Base-by-base conservation (phyloP, 2,329 filamentous ascomycete species). In the Penicillium italicum region DNA sequence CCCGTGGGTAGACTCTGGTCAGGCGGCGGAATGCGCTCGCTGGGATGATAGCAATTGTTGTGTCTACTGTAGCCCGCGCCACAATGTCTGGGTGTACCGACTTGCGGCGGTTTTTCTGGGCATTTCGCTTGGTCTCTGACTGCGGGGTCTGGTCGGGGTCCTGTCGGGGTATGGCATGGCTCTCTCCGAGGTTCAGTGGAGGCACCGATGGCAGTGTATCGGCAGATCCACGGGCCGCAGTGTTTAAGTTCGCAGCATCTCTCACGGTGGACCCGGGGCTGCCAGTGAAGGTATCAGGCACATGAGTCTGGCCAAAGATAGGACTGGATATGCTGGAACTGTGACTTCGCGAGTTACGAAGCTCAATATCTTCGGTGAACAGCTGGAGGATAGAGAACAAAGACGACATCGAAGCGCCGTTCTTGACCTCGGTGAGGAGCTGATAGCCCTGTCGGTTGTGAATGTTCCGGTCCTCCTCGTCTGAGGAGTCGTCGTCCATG, bases 321-420 rank as follows among this genome's bases (percentile, higher is more conserved):
- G 66, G 65, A 53, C 68, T 76, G 5, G 76, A 72, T 34, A 69
- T 61, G 52, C 66, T 71, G 4, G 72, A 74, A 14, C 71, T 70
- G 12, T 69, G 73, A n/a, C 87, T 85, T 41, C 81, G 80, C 0
- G 87, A 83, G 60, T 87, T 81, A 22, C 86, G 84, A 33, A 99
- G 78, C 62, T 89, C 89, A 50, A 99, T 86, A 67, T 97, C 92
- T 72, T 99, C 94, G 3, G 94, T 99, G 69, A 99, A 99, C 0
- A 99, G 79, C 2, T 93, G 96, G 75, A 99, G 85, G 63, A 99
- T 96, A 0, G 94, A 97, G 73, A 99, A 99, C 2, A 99, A 76
- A 0, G 94, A 99, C 5, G 94, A 99, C 93, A 99, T 97, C 1
- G 95, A 93, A 1, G 94, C 92, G 14, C 94, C 94, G 66, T 99